Conservation (phyloP, 2,329 filamentous ascomycete species). For the Aureobasidium sp. region DNA sequence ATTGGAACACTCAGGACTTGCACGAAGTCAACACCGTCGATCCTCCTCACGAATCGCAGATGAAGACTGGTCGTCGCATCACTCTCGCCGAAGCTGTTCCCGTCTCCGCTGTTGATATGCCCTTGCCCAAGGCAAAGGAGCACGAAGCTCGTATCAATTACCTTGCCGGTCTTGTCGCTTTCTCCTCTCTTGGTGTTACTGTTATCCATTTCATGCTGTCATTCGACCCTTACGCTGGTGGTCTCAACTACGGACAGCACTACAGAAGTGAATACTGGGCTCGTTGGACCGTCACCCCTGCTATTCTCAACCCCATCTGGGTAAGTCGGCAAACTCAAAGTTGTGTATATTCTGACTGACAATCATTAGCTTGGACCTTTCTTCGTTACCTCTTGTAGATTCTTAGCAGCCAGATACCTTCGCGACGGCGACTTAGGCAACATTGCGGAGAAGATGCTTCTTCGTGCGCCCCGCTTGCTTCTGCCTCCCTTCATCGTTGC, state of each 20-base stretch:
- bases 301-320: constrained; percentile 39
- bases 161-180: constrained; percentile 37
- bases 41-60: constrained; percentile 6
- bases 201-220: constrained; percentile 38
- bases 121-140: constrained; percentile 5
- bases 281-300: constrained; percentile 34
- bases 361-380: constrained; percentile 33
- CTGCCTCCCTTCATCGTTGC: constrained; percentile 38
- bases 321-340: not conserved
- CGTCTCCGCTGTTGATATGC: constrained; percentile 4
- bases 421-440: constrained; percentile 34
- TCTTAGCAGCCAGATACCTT: constrained; percentile 35
- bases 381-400: constrained; percentile 41
- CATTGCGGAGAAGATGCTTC: constrained; percentile 37
- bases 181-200: constrained; percentile 38
- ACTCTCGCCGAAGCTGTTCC: constrained; percentile 10
- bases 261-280: constrained; percentile 34
- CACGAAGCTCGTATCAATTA: constrained; percentile 34
- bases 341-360: not conserved
- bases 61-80: not conserved
- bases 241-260: constrained; percentile 27
- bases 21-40: constrained; percentile 1
- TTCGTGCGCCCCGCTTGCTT: constrained; percentile 37
- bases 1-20: constrained; percentile 3
- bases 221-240: constrained; percentile 34